A percentile compares a stretch with the other conserved stretches of the same genome.
Evolutionary conservation across 2,329 filamentous ascomycete species (phyloP).

Genomic region (Epichloe brachyelytri): DNA sequence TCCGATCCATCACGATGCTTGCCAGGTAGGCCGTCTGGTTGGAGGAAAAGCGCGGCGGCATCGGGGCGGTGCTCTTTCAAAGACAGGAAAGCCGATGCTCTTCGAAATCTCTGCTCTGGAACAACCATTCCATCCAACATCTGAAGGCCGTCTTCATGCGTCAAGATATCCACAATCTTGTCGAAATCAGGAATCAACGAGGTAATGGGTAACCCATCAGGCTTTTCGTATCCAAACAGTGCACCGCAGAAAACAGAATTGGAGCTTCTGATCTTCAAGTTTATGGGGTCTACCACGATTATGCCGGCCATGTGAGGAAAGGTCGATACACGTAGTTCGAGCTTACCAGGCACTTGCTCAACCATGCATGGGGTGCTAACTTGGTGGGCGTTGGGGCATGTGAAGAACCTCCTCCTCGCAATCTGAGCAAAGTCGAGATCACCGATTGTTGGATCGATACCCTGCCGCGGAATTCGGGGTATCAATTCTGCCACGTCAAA

Average conservation of each 20-base stretch:
- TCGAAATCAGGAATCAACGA: conserved; percentile 80
- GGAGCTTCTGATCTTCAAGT: conserved; percentile 73
- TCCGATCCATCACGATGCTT: conserved; percentile 83
- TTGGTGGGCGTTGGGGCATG: conserved; percentile 62
- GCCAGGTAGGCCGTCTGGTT: conserved; percentile 72
- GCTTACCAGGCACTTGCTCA: conserved; percentile 54
- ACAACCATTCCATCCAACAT: conserved; percentile 91
- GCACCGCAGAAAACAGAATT: conserved; percentile 91
- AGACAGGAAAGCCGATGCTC: conserved; percentile 72
- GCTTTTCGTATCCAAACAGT: conserved; percentile 77
- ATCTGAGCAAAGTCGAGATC: conserved; percentile 70
- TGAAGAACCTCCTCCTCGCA: conserved; percentile 63
- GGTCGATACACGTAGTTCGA: conserved; percentile 74
- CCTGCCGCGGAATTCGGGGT: conserved; percentile 67
- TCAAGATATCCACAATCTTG: conserved; percentile 66
- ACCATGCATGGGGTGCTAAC: conserved; percentile 78
- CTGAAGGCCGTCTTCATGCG: conserved; percentile 72
- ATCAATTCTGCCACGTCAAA: conserved; percentile 68
- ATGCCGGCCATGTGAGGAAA: conserved; percentile 97
- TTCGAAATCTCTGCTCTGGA: conserved; percentile 88
- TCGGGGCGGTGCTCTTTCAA: conserved; percentile 74
- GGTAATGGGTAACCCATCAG: conserved; percentile 67
- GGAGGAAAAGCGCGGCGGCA: conserved; percentile 64
- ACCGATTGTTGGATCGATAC: conserved; percentile 54
- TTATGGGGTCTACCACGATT: conserved; percentile 72